phyloP scores from a whole-genome alignment of 1,284 basidiomycete species.

The Pseudozyma flocculosa region DNA sequence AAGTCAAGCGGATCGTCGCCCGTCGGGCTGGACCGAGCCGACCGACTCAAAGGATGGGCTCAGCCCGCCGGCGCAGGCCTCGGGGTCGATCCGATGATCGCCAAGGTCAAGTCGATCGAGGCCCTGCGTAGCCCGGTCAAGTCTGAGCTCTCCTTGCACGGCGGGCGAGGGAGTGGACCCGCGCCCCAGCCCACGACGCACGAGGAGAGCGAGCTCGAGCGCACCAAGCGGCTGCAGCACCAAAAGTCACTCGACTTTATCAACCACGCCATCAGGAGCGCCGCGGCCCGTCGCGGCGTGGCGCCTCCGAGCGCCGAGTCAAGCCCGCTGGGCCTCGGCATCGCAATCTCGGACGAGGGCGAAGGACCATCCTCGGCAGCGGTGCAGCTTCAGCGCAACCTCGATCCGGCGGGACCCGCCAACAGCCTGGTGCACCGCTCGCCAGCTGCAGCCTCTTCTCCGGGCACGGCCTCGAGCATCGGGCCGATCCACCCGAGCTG shows the following conservation, averaged over 20 bases:
- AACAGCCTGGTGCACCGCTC: neutral
- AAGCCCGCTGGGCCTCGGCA: constrained; percentile 46
- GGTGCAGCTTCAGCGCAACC: constrained; percentile 1
- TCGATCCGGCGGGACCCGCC: neutral
- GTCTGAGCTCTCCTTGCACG: constrained; percentile 30
- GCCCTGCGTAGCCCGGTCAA: constrained; percentile 44
- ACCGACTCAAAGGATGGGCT: constrained; percentile 8
- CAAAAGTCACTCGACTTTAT: constrained; percentile 57
- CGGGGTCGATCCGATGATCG: constrained; percentile 37
- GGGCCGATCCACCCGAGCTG: constrained; percentile 16
- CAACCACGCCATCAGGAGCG: constrained; percentile 56
- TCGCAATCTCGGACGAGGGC: constrained; percentile 26
- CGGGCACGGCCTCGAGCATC: neutral
- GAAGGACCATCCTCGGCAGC: too few relatives aligned
- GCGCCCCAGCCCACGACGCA: constrained; percentile 9
- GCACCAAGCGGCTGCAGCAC: constrained; percentile 40
- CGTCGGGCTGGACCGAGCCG: too few relatives aligned
- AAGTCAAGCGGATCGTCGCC: neutral
- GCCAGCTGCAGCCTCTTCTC: neutral
- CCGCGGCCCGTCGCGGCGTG: constrained; percentile 47
- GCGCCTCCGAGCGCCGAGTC: constrained; percentile 12
- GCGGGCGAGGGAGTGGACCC: neutral
- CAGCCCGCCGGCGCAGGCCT: constrained; percentile 1
- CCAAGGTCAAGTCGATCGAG: constrained; percentile 46
- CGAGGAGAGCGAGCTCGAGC: constrained; percentile 10